A percentile compares a stretch with the other conserved stretches of the same genome.
These are phyloP conservation scores for Lecanicillium sp. DNA, from an alignment of 2,329 filamentous ascomycete species.

Conservation along the genomic window DNA sequence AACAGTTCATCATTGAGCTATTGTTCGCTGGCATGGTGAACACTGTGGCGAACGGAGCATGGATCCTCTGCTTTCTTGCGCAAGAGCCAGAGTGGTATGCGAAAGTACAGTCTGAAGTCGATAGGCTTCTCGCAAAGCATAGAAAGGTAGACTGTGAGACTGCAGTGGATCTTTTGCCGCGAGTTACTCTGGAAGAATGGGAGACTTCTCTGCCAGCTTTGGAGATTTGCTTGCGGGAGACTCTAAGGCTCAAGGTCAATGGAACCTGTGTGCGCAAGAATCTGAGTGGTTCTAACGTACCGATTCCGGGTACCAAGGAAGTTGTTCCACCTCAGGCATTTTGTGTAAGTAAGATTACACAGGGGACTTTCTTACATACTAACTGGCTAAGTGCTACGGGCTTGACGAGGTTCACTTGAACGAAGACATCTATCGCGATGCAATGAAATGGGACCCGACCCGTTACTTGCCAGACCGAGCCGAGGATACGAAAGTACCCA, in stretches of 20 bases:
- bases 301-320: conserved; percentile 34
- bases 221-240: conserved; percentile 43
- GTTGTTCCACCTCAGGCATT: conserved; percentile 40
- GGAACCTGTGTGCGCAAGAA: conserved; percentile 46
- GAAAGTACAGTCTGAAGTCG: conserved; percentile 37
- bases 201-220: conserved; percentile 44
- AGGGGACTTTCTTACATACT: too few species aligned
- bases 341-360: conserved; percentile 26
- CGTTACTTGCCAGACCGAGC: conserved; percentile 37
- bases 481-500: conserved; percentile 29
- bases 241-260: conserved; percentile 39
- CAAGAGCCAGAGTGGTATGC: conserved; percentile 36
- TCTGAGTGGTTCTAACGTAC: conserved; percentile 32
- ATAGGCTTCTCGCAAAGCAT: conserved; percentile 33
- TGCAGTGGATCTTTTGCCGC: conserved; percentile 27
- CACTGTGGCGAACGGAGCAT: conserved; percentile 45
- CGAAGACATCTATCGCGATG: conserved; percentile 37
- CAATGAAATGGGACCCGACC: conserved; percentile 39
- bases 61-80: conserved; percentile 42
- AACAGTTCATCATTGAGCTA: conserved; percentile 40
- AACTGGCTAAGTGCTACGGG: conserved; percentile 25
- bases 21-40: conserved; percentile 52
- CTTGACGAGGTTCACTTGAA: conserved; percentile 41
- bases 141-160: conserved; percentile 21
- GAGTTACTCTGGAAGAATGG: conserved; percentile 43